These are phyloP conservation scores for Oryza brachyantha DNA, from an alignment of 176 grass and related monocot genomes.

Conservation along the genomic window DNA sequence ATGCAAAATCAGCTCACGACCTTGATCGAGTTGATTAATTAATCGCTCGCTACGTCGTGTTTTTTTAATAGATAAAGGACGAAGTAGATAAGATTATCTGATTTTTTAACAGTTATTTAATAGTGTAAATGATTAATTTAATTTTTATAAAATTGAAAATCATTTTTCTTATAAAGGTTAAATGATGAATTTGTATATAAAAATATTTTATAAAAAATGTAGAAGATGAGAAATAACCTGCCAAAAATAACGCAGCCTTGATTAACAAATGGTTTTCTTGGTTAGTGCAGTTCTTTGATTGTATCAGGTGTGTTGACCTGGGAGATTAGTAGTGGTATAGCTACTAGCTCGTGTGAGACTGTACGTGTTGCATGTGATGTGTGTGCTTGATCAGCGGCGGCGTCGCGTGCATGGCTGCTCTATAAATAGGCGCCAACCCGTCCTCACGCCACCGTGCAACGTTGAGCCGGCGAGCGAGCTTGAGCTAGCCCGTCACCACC, in stretches of 20 bases:
- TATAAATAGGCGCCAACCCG: not conserved
- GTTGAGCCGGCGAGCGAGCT: too few relatives aligned
- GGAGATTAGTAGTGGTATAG: not conserved
- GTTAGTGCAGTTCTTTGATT: not conserved
- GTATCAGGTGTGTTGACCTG: not conserved
- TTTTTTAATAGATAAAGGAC: too few relatives aligned
- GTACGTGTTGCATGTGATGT: too few relatives aligned
- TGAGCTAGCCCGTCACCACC: not conserved
- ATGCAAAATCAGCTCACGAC: not conserved
- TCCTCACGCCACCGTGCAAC: not conserved
- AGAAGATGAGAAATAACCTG: too few relatives aligned
- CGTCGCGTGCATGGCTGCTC: not conserved
- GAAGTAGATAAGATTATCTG: too few relatives aligned
- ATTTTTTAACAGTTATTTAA: too few relatives aligned
- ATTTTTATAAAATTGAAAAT: too few relatives aligned
- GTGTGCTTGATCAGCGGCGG: not conserved
- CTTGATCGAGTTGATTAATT: not conserved
- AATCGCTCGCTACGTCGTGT: not conserved
- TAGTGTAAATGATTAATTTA: too few relatives aligned
- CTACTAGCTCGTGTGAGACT: not conserved
- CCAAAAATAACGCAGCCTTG: too few relatives aligned
- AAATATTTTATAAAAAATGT: too few relatives aligned
- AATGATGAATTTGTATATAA: too few relatives aligned
- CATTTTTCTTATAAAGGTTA: too few relatives aligned
- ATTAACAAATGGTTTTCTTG: not conserved